Base-by-base conservation (phyloP, 257 asterid species). In the Penstemon barbatus region DNA sequence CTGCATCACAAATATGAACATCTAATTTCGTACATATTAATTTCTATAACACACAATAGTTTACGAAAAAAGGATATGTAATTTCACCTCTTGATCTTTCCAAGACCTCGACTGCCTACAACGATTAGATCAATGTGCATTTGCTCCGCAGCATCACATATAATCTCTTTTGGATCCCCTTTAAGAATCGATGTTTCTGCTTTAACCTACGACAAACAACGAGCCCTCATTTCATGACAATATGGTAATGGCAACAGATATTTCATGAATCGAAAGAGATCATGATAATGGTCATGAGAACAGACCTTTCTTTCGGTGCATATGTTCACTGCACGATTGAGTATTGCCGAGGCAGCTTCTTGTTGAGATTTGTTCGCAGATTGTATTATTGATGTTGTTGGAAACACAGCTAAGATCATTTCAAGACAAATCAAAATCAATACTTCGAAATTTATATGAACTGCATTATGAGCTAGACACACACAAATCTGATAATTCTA, bases 61-160 rank as follows among this genome's bases (percentile, higher is more conserved):
- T 49, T 49, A 11, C 3, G 61, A 39, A 25, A 18, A 55, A 55
- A 6, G 3, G 10, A 10, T 9, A 0, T 53, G 55, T 13, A 5
- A 33, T 42, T 3, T 11, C 73, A 80, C 90, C 87, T 87, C 70
- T 79, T 69, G 68, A 87, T 78, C 66, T 76, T 81, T 51, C 95
- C 91, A 50, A 79, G 85, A 43, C 95, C 82, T n/a, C 89, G 85
- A 52, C 86, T 81, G 11, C 95, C 86, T 3, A 81, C 65, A 33
- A 78, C 86, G 38, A 87, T 73, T 57, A 85, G 87, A 75, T 83
- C 85, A 15, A 43, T 65, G 7, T 63, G 56, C 84, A 76, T 75
- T 53, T 70, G 78, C 19, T 79, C 84, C 1, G 79, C 86, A 40
- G 76, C 71, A 7, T 74, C 69, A 63, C 95, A 85, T 58, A 87